Conservation (phyloP, 1,139 yeast species). For the Magnusiomyces tetraspermus region DNA sequence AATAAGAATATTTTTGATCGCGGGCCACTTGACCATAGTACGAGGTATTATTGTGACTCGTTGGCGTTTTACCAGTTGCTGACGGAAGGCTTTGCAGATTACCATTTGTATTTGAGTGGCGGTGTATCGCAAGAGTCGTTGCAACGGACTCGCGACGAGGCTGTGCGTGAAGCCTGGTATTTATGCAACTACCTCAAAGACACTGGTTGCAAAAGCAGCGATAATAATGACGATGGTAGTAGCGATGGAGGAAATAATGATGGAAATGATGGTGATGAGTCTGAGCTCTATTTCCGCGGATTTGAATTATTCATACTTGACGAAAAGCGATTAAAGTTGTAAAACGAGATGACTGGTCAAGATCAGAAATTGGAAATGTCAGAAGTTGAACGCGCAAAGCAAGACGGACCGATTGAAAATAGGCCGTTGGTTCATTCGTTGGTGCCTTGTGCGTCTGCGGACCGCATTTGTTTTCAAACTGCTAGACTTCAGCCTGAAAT, state of each 20-base stretch:
- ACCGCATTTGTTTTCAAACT: conserved; percentile 59
- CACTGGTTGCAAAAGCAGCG: too few species aligned
- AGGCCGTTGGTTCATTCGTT: conserved; percentile 45
- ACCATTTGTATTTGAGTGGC: conserved; percentile 40
- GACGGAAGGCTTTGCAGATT: conserved; percentile 63
- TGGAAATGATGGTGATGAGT: conserved; percentile 31
- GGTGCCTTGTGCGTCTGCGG: conserved; percentile 60
- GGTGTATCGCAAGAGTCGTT: conserved; percentile 29
- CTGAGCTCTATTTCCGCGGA: conserved; percentile 53
- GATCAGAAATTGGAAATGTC: conserved; percentile 45
- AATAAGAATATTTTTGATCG: conserved; percentile 54
- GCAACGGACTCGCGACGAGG: conserved; percentile 22
- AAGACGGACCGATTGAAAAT: conserved; percentile 30
- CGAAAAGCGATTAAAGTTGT: conserved; percentile 43
- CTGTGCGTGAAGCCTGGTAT: conserved; percentile 26
- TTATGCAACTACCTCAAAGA: conserved; percentile 47
- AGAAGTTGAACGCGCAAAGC: conserved; percentile 40
- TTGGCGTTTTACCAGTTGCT: conserved; percentile 56
- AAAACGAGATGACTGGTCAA: conserved; percentile 48
- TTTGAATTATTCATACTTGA: conserved; percentile 54
- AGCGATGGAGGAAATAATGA: too few species aligned
- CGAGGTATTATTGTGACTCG: conserved; percentile 57
- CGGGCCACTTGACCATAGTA: conserved; percentile 44
- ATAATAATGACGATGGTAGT: too few species aligned
- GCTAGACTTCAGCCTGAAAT: conserved; percentile 47